Evolutionary conservation across 129 eudicot genomes (phyloP), one percentile per base, ranked within the genome.

Genomic region (Calendula officinalis): DNA sequence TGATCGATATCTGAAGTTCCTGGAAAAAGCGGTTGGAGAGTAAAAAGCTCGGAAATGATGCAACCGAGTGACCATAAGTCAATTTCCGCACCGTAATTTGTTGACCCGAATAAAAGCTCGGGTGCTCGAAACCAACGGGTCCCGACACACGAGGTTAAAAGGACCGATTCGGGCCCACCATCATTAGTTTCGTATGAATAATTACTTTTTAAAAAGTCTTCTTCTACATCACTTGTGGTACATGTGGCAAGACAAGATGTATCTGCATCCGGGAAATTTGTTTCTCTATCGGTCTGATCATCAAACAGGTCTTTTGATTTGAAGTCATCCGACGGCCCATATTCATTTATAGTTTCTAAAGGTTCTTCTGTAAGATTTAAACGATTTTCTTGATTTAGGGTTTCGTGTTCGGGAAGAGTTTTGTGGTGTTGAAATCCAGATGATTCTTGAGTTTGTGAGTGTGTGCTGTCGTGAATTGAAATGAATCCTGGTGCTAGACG

Each of bases 111-210:
- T 53, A 92, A 95, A 59, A 92, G 84, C 68, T 92, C 99, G 4
- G 99, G 99, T 15, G 96, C 91, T 69, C 96, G 70, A 73, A 78
- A 92, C 99, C 99, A 92, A 35, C 99, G 91, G 60, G 99, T 92
- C 40, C 99, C 99, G 5, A 88, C 96, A 69, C 95, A 85, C 5
- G 99, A 92, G 36, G 99, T 92, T 47, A 92, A 67, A 35, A 84
- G 75, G 17, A 82, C 95, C 9, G 60, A 52, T 38, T 75, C 77
- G 37, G 77, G 56, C 40, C 73, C 84, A 42, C 64, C 81, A 14
- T 82, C 88, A 3, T 82, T 90, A 10, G 70, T 58, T 45, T 75
- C 90, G 36, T 85, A 85, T 6, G 82, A 76, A 69, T 78, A 78
- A 39, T 85, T 62, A 13, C 76, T 65, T 67, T 73, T 81, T 12